These are phyloP conservation scores for Leccinum subgranulosum DNA, from an alignment of 768 basidiomycete species.

Conservation along the genomic window DNA sequence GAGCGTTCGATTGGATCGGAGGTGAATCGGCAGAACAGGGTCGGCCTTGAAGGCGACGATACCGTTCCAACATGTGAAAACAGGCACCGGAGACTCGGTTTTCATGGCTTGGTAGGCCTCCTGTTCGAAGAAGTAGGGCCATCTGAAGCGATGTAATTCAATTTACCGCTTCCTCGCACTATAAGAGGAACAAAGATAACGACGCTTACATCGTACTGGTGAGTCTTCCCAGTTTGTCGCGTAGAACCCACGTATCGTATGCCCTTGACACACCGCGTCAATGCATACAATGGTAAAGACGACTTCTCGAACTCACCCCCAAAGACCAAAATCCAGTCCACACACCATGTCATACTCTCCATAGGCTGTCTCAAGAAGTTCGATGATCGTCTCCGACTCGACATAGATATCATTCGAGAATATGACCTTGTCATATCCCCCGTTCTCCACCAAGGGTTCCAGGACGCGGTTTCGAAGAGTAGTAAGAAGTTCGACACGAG, in stretches of 20 bases:
- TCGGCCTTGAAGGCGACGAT: constrained; percentile 40
- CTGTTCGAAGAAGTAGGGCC: constrained; percentile 44
- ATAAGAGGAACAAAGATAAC: neutral
- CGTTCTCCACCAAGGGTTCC: constrained; percentile 36
- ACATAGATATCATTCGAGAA: constrained; percentile 44
- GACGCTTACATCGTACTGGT: constrained; percentile 9
- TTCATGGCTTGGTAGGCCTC: constrained; percentile 34
- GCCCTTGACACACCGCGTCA: constrained; percentile 7
- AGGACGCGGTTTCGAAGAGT: constrained; percentile 40
- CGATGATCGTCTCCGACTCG: constrained; percentile 38
- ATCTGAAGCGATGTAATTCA: neutral
- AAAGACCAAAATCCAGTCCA: constrained; percentile 37
- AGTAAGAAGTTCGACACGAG: constrained; percentile 10
- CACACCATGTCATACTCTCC: constrained; percentile 44
- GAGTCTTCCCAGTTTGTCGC: constrained; percentile 16
- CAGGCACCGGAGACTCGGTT: constrained; percentile 39
- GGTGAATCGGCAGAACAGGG: constrained; percentile 37
- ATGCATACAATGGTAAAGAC: neutral
- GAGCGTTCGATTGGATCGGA: constrained; percentile 37
- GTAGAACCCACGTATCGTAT: constrained; percentile 24
- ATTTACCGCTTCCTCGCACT: too few species aligned
- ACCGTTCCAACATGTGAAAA: constrained; percentile 47
- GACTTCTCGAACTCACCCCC: constrained; percentile 27
- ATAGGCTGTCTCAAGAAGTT: constrained; percentile 36
- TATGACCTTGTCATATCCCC: constrained; percentile 37